These are phyloP conservation scores for Ganoderma lingzhi DNA, from an alignment of 1,284 basidiomycete genomes.

Conservation along the genomic window DNA sequence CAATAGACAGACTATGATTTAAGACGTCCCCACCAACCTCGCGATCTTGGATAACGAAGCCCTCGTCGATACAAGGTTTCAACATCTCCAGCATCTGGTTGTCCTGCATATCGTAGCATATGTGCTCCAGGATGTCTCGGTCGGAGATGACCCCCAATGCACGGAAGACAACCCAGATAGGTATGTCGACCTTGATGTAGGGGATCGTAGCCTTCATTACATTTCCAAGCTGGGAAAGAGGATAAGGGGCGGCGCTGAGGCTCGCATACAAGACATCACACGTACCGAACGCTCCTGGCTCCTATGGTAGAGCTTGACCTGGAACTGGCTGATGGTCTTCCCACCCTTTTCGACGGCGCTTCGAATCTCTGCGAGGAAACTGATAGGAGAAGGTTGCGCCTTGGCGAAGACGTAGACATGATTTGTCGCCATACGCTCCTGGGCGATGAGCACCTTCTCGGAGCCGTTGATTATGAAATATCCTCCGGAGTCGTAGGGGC, in stretches of 20 bases:
- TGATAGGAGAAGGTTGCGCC: slow-evolving; percentile 95
- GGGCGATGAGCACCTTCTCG: slow-evolving; percentile 98
- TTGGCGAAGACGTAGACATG: slow-evolving; percentile 99
- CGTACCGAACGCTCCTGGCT: slow-evolving; percentile 87
- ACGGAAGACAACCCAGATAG: slow-evolving; percentile 99
- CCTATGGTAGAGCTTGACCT: slow-evolving; percentile 96
- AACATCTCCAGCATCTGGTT: slow-evolving; percentile 97
- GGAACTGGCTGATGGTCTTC: slow-evolving; percentile 98
- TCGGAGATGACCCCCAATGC: slow-evolving; percentile 98
- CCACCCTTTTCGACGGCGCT: slow-evolving; percentile 98
- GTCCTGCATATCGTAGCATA: slow-evolving; percentile 98
- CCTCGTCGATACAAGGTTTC: slow-evolving; percentile 98
- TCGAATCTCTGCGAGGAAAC: slow-evolving; percentile 96
- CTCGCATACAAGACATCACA: slow-evolving; percentile 24
- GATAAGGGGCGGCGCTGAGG: not conserved
- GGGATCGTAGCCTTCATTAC: slow-evolving; percentile 98
- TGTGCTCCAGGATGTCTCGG: slow-evolving; percentile 97
- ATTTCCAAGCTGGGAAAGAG: slow-evolving; percentile 72
- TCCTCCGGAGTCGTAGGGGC: slow-evolving; percentile 97
- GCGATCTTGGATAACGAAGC: slow-evolving; percentile 97
- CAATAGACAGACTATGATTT: slow-evolving; percentile 18
- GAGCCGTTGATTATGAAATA: slow-evolving; percentile 99
- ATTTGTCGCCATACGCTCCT: slow-evolving; percentile 99
- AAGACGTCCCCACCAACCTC: slow-evolving; percentile 64
- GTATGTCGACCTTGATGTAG: slow-evolving; percentile 98